Evolutionary conservation across 192 early-diverging fungal genomes (phyloP).

Genomic region (Paraglomus brasilianum): DNA sequence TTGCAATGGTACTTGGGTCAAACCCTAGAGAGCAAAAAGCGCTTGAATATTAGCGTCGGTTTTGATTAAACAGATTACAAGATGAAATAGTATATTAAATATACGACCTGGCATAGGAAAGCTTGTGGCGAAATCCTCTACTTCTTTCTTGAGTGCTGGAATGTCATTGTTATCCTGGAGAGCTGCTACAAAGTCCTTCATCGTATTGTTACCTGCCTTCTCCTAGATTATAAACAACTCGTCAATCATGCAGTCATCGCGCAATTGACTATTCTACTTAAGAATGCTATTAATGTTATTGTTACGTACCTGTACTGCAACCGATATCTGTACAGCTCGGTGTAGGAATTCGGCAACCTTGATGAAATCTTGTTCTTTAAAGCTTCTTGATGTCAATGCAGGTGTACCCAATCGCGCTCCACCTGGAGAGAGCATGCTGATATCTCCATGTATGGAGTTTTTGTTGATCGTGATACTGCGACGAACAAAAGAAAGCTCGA

Average conservation of each 20-base stretch:
- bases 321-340: slow-evolving; percentile 87
- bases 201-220: slow-evolving; percentile 83
- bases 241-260: too few species aligned
- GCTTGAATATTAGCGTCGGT: too few species aligned
- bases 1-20: too few species aligned
- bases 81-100: too few species aligned
- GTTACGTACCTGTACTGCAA: slow-evolving; percentile 75
- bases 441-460: slow-evolving; percentile 98
- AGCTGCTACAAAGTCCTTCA: slow-evolving; percentile 97
- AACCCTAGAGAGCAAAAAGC: too few species aligned
- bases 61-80: too few species aligned
- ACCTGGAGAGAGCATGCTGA: slow-evolving; percentile 92
- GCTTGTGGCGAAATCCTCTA: slow-evolving; percentile 86
- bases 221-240: slow-evolving; percentile 26
- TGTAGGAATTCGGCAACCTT: slow-evolving; percentile 96
- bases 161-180: slow-evolving; percentile 79
- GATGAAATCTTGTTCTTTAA: slow-evolving; percentile 97
- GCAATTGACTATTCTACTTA: too few species aligned
- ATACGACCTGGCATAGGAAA: slow-evolving; percentile 99
- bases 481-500: not conserved
- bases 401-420: slow-evolving; percentile 95
- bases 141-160: slow-evolving; percentile 76
- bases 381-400: slow-evolving; percentile 92
- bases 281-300: too few species aligned
- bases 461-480: slow-evolving; percentile 96